A percentile compares a stretch with the other conserved stretches of the same genome.
Conservation (phyloP, 768 basidiomycete genomes). For the Pleurotus tuber-regium region DNA sequence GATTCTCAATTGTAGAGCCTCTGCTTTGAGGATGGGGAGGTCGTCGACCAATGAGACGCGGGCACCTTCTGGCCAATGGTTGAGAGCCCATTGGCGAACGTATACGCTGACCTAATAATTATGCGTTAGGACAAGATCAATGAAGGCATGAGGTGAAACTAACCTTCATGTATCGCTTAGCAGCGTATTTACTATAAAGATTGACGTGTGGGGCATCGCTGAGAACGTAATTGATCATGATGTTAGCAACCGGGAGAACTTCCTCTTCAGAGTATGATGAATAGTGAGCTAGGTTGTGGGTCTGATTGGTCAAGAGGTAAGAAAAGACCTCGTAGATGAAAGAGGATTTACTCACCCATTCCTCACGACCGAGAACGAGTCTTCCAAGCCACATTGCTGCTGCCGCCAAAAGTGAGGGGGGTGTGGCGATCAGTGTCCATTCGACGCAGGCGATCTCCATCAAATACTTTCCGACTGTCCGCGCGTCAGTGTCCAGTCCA, state of each 20-base stretch:
- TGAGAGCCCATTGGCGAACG: constrained; percentile 65
- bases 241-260: constrained; percentile 74
- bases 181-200: constrained; percentile 87
- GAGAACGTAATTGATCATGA: constrained; percentile 87
- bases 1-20: constrained; percentile 24
- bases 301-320: constrained; percentile 42
- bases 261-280: constrained; percentile 81
- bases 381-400: constrained; percentile 86
- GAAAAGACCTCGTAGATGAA: background rate
- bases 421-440: constrained; percentile 67
- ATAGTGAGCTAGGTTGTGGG: constrained; percentile 83
- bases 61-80: constrained; percentile 48
- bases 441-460: constrained; percentile 86
- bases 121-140: constrained; percentile 2
- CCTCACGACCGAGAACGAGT: constrained; percentile 70
- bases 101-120: constrained; percentile 55
- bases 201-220: constrained; percentile 66
- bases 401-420: constrained; percentile 80
- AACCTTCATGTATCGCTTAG: constrained; percentile 83
- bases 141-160: constrained; percentile 14
- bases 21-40: constrained; percentile 38
- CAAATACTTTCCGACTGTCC: constrained; percentile 90
- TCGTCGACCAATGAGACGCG: constrained; percentile 42
- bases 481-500: constrained; percentile 78
- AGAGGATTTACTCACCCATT: constrained; percentile 62